These are phyloP conservation scores for Erucastrum elatum DNA, from an alignment of 345 rosid genomes.

Conservation along the genomic window DNA sequence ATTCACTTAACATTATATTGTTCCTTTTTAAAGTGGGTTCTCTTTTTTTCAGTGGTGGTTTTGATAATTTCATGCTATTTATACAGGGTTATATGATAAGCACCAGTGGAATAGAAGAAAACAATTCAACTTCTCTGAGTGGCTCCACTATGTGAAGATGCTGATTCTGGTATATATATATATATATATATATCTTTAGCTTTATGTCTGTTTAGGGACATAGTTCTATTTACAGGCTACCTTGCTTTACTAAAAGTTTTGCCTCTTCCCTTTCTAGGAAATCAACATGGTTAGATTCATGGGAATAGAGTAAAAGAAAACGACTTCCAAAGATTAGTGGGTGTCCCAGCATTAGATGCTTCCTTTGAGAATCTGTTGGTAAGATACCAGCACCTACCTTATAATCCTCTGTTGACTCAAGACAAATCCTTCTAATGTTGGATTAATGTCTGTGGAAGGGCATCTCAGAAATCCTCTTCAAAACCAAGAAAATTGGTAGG, in stretches of 20 bases:
- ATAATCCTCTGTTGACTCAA: slow-evolving; percentile 39
- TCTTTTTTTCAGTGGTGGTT: slow-evolving; percentile 18
- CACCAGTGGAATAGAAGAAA: slow-evolving; percentile 49
- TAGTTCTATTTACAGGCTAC: slow-evolving; percentile 1
- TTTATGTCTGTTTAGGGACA: no score
- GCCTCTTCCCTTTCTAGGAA: slow-evolving; percentile 39
- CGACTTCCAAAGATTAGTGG: slow-evolving; percentile 50
- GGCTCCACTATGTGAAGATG: slow-evolving; percentile 67
- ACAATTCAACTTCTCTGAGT: slow-evolving; percentile 45
- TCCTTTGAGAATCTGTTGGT: slow-evolving; percentile 51
- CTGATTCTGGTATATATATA: slow-evolving; percentile 55
- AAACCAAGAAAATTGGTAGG: slow-evolving; percentile 72
- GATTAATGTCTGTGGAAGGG: neutral
- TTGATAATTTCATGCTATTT: slow-evolving; percentile 5
- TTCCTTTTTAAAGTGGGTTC: slow-evolving; percentile 8
- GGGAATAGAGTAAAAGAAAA: neutral
- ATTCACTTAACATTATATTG: neutral
- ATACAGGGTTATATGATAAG: slow-evolving; percentile 66
- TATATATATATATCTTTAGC: no score
- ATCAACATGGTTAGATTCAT: slow-evolving; percentile 38
- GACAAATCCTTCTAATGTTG: slow-evolving; percentile 38
- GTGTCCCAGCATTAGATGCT: slow-evolving; percentile 68
- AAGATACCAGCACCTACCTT: slow-evolving; percentile 41
- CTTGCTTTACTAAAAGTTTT: slow-evolving; percentile 10
- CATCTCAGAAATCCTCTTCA: slow-evolving; percentile 46